Percentiles rank a stretch among this genome's conserved stretches.
These are phyloP conservation scores for Penstemon davidsonii DNA, from an alignment of 257 asterid species.

Conservation along the genomic window DNA sequence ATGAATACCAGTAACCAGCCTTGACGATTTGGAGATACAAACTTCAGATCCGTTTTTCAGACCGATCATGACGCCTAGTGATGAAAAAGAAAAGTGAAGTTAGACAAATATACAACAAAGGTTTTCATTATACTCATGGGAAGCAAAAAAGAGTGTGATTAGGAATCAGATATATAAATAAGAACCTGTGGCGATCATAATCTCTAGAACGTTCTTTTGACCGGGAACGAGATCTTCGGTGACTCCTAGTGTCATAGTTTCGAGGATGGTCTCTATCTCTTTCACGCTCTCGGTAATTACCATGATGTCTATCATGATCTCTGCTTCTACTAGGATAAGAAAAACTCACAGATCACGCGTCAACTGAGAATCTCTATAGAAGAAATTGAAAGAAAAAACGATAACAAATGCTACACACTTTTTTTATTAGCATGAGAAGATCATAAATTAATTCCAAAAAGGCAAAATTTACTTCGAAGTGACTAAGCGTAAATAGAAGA, in stretches of 20 bases:
- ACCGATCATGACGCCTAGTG: slow-evolving; percentile 58
- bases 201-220: slow-evolving; percentile 85
- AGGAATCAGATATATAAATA: background rate
- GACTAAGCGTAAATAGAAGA: slow-evolving; percentile 16
- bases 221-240: slow-evolving; percentile 82
- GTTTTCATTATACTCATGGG: background rate
- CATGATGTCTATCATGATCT: slow-evolving; percentile 59
- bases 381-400: slow-evolving; percentile 40
- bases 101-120: background rate
- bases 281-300: slow-evolving; percentile 57
- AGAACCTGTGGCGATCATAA: slow-evolving; percentile 86
- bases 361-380: slow-evolving; percentile 56
- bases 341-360: slow-evolving; percentile 61
- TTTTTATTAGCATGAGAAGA: slow-evolving; percentile 12
- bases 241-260: slow-evolving; percentile 73
- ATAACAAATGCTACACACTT: background rate
- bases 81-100: background rate
- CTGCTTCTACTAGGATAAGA: slow-evolving; percentile 58
- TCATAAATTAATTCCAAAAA: background rate
- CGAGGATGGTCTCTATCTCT: slow-evolving; percentile 72
- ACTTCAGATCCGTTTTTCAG: slow-evolving; percentile 23
- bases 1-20: slow-evolving; percentile 16
- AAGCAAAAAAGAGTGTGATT: background rate
- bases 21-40: slow-evolving; percentile 10
- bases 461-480: background rate